Base-by-base conservation (phyloP, 129 eudicot genomes). In the Escallonia herrerae region DNA sequence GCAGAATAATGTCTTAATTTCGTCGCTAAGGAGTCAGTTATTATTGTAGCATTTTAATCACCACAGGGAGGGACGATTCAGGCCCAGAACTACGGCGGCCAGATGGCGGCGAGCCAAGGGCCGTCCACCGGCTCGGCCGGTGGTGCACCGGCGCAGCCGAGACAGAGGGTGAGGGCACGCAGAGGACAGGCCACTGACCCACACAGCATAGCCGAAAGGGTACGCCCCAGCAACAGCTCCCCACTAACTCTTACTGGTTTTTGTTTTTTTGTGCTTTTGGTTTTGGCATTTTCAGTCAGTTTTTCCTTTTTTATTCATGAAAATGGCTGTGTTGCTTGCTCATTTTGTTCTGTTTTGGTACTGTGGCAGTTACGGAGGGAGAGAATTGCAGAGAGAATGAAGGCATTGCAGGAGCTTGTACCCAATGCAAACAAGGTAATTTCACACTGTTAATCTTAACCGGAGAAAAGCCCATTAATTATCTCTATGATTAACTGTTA, bases 121-220 rank as follows among this genome's bases (percentile, higher is more conserved):
- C 69, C 83, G 67, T 84, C 86, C 7, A 71, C 62, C 8, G 74
- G 83, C 48, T 70, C 80, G 42, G 72, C 81, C 43, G 91, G 87
- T 6, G 82, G 81, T 40, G 70, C 80, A 33, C 67, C 81, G 55
- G 74, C 86, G 56, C 95, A 87, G 81, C 95, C 95, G 8, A 74
- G 85, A 15, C 97, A 90, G 82, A 80, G 90, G 62, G 87, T 86
- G 14, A 78, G 96, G 72, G 96, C 96, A 4, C 80, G 90, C 52
- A 78, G 96, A 76, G 96, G 96, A 73, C 96, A 89, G 73, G 95
- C 96, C 33, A 89, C 95, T 54, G 93, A 89, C 70, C 96, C 96
- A 50, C 94, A 89, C 69, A 89, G 96, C 63, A 85, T 89, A 33
- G 95, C 94, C 6, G 95, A 89, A 81, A 78, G 94, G 69, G 90